Base-by-base conservation (phyloP, 306 rosid genomes). In the Trichosanthes cucumerina region DNA sequence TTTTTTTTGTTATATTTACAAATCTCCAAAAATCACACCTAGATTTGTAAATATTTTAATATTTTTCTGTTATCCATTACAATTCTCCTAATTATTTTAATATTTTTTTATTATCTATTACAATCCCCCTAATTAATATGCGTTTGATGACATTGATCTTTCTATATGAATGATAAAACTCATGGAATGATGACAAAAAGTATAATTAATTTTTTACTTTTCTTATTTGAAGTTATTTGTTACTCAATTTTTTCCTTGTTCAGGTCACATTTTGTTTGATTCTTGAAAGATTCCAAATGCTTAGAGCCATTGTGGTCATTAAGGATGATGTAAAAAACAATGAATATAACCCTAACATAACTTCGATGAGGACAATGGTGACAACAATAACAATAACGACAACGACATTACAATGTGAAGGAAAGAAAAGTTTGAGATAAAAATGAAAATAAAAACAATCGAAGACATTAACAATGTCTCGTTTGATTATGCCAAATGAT, bases 401-500 rank as follows among this genome's bases (percentile, higher is more conserved):
- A 14, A 69, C 1, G 36, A 72, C 59, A 26, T 26, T 47, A 69
- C 24, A 72, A 14, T 6, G 18, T 23, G 13, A 72, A 24, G 14
- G 0, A 46, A 47, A 72, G 19, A 9, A 68, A 72, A n/a, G 41
- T 26, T 72, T 47, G 41, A 65, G 39, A 72, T 11, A 15, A 47
- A 47, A 71, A 23, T 7, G 57, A 13, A 38, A 43, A 71, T 71
- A 71, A 71, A 44, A 46, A 46, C 58, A 47, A 72, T 8, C 0
- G 15, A 72, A 24, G 15, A 36, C 15, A 26, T 26, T 14, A 8
- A 12, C 14, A 15, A 72, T 72, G 77, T 72, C 58, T 72, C 77
- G 8, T 28, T 47, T 72, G 77, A 72, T 39, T 71, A 31, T 74
- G 28, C 62, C 78, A 74, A 31, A 31, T 74, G 78, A 74, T 16